Evolutionary conservation across 805 yeast genomes (phyloP).

Genomic region (Cyberlindnera nakhonratchasimensis): DNA sequence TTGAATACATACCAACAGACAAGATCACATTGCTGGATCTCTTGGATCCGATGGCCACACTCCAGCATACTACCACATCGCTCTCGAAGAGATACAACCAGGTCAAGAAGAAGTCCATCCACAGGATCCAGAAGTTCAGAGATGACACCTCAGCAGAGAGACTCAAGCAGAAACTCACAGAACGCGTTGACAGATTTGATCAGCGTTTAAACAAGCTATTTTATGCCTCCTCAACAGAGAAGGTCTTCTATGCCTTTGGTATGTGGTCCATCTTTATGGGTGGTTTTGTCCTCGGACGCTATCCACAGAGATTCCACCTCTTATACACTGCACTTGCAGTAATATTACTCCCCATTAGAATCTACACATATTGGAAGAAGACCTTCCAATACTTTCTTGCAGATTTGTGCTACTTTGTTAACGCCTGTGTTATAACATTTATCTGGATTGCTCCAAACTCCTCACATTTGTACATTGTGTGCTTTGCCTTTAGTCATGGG

Average conservation of each 20-base stretch:
- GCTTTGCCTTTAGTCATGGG: conserved; percentile 85
- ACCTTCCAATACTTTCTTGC: conserved; percentile 86
- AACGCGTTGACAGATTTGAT: conserved; percentile 37
- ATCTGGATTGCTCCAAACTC: conserved; percentile 84
- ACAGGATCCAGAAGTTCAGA: conserved; percentile 20
- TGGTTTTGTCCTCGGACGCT: conserved; percentile 75
- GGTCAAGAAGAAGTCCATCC: conserved; percentile 25
- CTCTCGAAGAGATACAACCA: conserved; percentile 26
- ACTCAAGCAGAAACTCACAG: conserved; percentile 24
- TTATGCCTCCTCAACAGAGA: conserved; percentile 58
- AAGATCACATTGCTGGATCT: conserved; percentile 28
- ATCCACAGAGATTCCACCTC: conserved; percentile 74
- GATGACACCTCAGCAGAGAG: conserved; percentile 24
- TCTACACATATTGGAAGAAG: conserved; percentile 74
- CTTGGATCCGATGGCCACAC: conserved; percentile 29
- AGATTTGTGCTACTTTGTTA: conserved; percentile 91
- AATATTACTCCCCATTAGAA: conserved; percentile 77
- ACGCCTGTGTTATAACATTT: conserved; percentile 60
- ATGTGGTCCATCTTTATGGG: conserved; percentile 62
- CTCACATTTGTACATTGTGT: conserved; percentile 67
- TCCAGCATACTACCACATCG: conserved; percentile 15
- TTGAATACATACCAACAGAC: conserved; percentile 26
- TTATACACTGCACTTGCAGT: conserved; percentile 61
- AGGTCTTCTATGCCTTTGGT: conserved; percentile 74
- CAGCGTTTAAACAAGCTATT: conserved; percentile 34